These are phyloP conservation scores for Candida oleophila DNA, from an alignment of 805 yeast genomes.

Conservation along the genomic window DNA sequence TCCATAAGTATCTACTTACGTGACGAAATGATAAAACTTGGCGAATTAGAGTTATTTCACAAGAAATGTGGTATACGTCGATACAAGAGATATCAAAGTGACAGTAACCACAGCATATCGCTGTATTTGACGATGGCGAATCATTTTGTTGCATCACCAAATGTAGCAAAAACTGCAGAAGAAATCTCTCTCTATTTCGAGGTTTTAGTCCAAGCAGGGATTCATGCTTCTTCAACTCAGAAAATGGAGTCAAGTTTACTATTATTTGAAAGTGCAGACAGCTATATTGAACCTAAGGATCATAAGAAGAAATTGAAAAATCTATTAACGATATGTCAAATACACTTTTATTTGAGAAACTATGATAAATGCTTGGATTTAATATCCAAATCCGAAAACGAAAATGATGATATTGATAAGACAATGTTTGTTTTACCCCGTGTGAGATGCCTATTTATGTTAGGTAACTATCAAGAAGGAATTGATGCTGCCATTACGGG, in stretches of 20 bases:
- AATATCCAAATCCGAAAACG: constrained; percentile 26
- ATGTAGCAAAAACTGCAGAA: constrained; percentile 24
- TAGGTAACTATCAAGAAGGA: constrained; percentile 30
- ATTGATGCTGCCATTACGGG: constrained; percentile 33
- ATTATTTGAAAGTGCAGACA: constrained; percentile 37
- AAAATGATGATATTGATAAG: constrained; percentile 30
- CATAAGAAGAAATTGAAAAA: constrained; percentile 19
- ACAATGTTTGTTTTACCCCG: constrained; percentile 36
- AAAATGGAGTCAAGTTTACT: constrained; percentile 40
- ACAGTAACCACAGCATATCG: constrained; percentile 14
- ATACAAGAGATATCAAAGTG: constrained; percentile 20
- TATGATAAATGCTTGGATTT: constrained; percentile 35
- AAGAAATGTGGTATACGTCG: constrained; percentile 43
- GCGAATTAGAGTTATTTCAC: constrained; percentile 31
- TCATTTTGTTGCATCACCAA: constrained; percentile 37
- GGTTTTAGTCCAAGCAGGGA: constrained; percentile 44
- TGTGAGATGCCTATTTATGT: constrained; percentile 33
- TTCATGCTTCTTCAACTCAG: constrained; percentile 41
- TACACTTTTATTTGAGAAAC: constrained; percentile 24
- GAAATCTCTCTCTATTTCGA: constrained; percentile 38
- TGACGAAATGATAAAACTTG: constrained; percentile 19
- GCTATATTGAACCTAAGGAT: constrained; percentile 20
- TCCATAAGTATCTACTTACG: constrained; percentile 31
- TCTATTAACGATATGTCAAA: constrained; percentile 32
- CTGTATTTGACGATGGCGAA: constrained; percentile 37